Evolutionary conservation across 192 early-diverging fungal species (phyloP).

Genomic region (Podila epicladia): DNA sequence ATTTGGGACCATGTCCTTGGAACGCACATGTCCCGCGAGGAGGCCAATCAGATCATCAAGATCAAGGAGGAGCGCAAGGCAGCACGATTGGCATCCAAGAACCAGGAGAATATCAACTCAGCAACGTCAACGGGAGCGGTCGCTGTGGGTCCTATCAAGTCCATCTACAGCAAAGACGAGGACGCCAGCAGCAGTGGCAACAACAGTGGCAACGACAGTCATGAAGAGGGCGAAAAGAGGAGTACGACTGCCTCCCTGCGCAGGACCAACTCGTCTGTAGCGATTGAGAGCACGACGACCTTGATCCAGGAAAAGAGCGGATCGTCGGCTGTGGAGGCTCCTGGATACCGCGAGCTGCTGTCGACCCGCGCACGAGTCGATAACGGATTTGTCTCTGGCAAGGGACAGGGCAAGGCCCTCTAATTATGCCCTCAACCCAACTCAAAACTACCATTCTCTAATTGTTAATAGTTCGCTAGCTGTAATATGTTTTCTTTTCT

Average conservation of each 20-base stretch:
- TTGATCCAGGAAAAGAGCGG: neutral
- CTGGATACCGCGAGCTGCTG: constrained; percentile 32
- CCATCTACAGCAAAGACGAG: constrained; percentile 22
- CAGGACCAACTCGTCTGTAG: neutral
- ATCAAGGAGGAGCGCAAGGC: constrained; percentile 52
- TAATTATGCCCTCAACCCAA: constrained; percentile 1
- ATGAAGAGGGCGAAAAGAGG: constrained; percentile 32
- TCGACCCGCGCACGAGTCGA: constrained; percentile 39
- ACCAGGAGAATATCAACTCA: neutral
- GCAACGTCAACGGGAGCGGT: neutral
- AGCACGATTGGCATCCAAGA: constrained; percentile 24
- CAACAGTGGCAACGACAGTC: constrained; percentile 51
- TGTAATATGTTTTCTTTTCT: no score
- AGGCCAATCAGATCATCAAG: constrained; percentile 49
- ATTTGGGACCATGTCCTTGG: constrained; percentile 82
- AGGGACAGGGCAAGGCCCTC: constrained; percentile 51
- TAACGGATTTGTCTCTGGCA: constrained; percentile 46
- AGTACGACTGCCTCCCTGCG: constrained; percentile 1
- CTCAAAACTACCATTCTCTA: no score
- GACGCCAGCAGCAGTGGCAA: constrained; percentile 45
- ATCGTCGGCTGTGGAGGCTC: constrained; percentile 16
- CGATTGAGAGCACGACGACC: neutral
- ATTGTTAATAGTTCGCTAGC: no score
- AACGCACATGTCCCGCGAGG: constrained; percentile 61
- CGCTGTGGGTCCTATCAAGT: constrained; percentile 9